A percentile compares a stretch with the other conserved stretches of the same genome.
These are phyloP conservation scores for Dorcoceras hygrometricum DNA, from an alignment of 257 asterid species.

Conservation along the genomic window DNA sequence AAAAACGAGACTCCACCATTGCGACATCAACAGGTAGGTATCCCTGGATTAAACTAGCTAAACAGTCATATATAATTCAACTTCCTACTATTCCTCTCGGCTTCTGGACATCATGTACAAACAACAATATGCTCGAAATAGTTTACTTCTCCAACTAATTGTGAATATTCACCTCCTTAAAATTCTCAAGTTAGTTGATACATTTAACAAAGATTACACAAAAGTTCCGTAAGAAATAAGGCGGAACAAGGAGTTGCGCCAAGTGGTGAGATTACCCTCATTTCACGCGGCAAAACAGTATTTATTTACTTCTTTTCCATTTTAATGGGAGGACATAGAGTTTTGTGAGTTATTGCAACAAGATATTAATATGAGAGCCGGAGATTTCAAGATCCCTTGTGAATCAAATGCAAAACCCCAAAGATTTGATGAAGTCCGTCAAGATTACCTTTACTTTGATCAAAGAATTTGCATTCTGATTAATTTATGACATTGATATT, in stretches of 20 bases:
- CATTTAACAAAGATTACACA: not conserved
- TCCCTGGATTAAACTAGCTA: not conserved
- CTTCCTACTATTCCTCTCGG: conserved; percentile 1
- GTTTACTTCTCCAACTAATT: not conserved
- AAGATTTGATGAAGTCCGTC: too few relatives aligned
- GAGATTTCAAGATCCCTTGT: too few relatives aligned
- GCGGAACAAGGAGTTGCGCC: not conserved
- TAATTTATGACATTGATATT: conserved; percentile 5
- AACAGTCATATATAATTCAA: not conserved
- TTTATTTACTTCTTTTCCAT: too few relatives aligned
- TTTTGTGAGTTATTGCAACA: too few relatives aligned
- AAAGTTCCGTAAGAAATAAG: not conserved
- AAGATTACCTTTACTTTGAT: not conserved
- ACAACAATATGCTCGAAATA: not conserved
- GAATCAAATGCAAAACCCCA: too few relatives aligned
- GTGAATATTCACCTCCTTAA: not conserved
- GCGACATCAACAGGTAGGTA: conserved; percentile 36
- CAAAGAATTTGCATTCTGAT: conserved; percentile 1
- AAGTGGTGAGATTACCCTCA: not conserved
- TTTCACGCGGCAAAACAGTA: too few relatives aligned
- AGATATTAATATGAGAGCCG: too few relatives aligned
- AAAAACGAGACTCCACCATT: conserved; percentile 32
- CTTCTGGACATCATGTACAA: not conserved
- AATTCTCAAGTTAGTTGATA: not conserved
- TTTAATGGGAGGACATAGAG: too few relatives aligned